A percentile compares a stretch with the other conserved stretches of the same genome.
These are phyloP conservation scores for Diaporthe vaccinii DNA, from an alignment of 2,329 filamentous ascomycete species.

Conservation along the genomic window DNA sequence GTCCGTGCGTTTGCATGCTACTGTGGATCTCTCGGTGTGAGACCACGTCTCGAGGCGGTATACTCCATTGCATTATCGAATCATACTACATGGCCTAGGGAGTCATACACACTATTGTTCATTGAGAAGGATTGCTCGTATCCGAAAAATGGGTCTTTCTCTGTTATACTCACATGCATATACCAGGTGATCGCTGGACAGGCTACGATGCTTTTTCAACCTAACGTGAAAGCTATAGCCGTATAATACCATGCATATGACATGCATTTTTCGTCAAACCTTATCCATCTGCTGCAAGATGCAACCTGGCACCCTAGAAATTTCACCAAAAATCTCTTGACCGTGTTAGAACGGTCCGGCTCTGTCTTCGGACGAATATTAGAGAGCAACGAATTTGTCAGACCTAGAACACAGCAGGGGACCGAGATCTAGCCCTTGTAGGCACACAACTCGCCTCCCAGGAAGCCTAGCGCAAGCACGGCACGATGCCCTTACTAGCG, in stretches of 20 bases:
- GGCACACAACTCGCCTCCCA: neutral
- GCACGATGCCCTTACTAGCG: neutral
- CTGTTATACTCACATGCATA: neutral
- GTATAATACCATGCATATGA: neutral
- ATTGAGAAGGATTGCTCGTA: neutral
- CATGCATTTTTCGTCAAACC: neutral
- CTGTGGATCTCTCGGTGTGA: neutral
- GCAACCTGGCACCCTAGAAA: neutral
- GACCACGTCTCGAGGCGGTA: neutral
- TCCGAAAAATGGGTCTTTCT: neutral
- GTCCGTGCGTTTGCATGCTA: slow-evolving; percentile 18
- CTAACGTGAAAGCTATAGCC: neutral
- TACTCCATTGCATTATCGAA: neutral
- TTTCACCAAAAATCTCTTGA: neutral
- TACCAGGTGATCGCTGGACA: neutral
- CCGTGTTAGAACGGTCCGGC: neutral
- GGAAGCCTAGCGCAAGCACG: neutral
- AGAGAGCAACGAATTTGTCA: neutral
- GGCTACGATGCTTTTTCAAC: neutral
- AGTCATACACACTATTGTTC: no score
- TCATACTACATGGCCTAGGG: neutral
- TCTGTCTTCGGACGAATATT: neutral
- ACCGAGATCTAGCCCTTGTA: neutral
- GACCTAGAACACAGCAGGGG: neutral
- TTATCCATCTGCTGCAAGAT: neutral